A percentile compares a stretch with the other conserved stretches of the same genome.
These are phyloP conservation scores for Fusarium drepaniforme DNA, from an alignment of 2,329 filamentous ascomycete genomes.

Conservation along the genomic window DNA sequence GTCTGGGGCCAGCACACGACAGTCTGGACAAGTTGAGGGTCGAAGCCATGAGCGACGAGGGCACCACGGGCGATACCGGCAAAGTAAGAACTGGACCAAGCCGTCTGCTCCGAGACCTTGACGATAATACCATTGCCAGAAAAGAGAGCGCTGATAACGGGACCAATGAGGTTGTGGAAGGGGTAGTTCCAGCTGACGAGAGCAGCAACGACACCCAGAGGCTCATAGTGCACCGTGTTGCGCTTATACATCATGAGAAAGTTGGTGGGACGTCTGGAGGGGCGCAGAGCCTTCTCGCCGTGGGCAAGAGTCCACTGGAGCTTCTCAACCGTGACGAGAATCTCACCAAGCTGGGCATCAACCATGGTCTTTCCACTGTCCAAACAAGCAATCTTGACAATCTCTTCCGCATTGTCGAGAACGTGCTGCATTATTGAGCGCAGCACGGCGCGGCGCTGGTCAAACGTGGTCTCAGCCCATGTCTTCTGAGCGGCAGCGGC, in stretches of 20 bases:
- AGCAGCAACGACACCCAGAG: constrained; percentile 90
- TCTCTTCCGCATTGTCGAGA: constrained; percentile 88
- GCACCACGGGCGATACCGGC: constrained; percentile 82
- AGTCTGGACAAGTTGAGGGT: constrained; percentile 84
- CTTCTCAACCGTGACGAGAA: constrained; percentile 93
- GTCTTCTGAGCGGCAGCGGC: constrained; percentile 79
- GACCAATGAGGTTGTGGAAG: constrained; percentile 94
- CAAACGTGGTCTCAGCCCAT: constrained; percentile 85
- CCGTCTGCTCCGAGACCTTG: constrained; percentile 95
- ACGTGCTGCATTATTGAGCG: constrained; percentile 85
- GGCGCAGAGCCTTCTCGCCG: constrained; percentile 82
- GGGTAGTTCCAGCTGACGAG: constrained; percentile 98
- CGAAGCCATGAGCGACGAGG: constrained; percentile 84
- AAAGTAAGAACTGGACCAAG: constrained; percentile 92
- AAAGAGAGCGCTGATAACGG: constrained; percentile 91
- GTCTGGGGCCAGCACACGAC: constrained; percentile 89
- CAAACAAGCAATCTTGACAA: constrained; percentile 86
- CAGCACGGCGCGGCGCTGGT: constrained; percentile 82
- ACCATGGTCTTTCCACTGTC: constrained; percentile 98
- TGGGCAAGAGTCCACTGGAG: constrained; percentile 93
- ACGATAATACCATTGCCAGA: constrained; percentile 92
- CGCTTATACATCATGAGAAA: constrained; percentile 95
- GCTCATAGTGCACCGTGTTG: constrained; percentile 91
- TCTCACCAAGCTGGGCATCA: constrained; percentile 93
- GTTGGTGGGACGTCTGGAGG: constrained; percentile 84